Conservation (phyloP, 805 yeast species). For the Yamadazyma insecticola region DNA sequence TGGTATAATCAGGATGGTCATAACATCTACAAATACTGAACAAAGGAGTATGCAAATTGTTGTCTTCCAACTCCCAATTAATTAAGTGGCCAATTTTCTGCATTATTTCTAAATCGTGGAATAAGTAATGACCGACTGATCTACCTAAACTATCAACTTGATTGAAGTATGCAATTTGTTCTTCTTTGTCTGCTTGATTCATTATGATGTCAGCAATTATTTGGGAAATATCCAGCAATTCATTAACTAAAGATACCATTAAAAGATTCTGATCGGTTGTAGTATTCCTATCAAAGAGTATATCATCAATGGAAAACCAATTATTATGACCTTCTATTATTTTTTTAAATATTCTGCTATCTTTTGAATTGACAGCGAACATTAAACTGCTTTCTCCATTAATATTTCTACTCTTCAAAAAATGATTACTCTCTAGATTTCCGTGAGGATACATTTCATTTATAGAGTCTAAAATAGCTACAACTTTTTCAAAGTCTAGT, state of each 20-base stretch:
- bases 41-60: slow-evolving; percentile 70
- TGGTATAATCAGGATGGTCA: slow-evolving; percentile 63
- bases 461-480: slow-evolving; percentile 10
- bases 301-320: slow-evolving; percentile 60
- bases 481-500: slow-evolving; percentile 18
- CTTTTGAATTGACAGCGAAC: slow-evolving; percentile 51
- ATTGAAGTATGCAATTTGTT: slow-evolving; percentile 46
- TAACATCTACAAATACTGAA: slow-evolving; percentile 73
- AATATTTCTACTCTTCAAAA: slow-evolving; percentile 20
- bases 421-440: slow-evolving; percentile 16
- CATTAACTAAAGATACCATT: slow-evolving; percentile 55
- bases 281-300: slow-evolving; percentile 58
- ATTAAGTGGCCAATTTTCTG: slow-evolving; percentile 50
- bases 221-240: slow-evolving; percentile 42
- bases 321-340: slow-evolving; percentile 42
- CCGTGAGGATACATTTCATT: slow-evolving; percentile 6
- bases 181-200: slow-evolving; percentile 39
- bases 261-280: slow-evolving; percentile 52
- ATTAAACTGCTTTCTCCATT: slow-evolving; percentile 71
- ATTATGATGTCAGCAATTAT: slow-evolving; percentile 40
- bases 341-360: slow-evolving; percentile 39
- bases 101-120: slow-evolving; percentile 51
- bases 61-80: slow-evolving; percentile 67
- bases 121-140: slow-evolving; percentile 69
- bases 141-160: slow-evolving; percentile 49